Evolutionary conservation across 495 filamentous ascomycete species (phyloP).

Genomic region (Aspergillus mulundensis): DNA sequence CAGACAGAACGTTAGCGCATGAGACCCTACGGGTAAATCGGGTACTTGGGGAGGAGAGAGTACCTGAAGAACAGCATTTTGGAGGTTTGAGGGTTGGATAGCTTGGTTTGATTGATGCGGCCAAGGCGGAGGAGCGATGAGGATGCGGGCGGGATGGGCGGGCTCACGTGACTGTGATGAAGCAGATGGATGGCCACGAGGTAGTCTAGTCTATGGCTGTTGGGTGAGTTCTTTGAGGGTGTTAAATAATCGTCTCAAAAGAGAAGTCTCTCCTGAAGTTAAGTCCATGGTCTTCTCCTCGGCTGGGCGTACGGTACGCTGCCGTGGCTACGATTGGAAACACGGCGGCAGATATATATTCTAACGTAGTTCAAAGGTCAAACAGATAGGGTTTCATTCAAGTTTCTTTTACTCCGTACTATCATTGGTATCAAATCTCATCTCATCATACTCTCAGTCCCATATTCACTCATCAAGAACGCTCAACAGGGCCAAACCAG

Average conservation of each 20-base stretch:
- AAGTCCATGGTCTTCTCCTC: too few relatives aligned
- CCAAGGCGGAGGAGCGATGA: background rate
- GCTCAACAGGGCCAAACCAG: background rate
- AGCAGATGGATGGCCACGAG: background rate
- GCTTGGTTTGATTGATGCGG: slow-evolving; percentile 1
- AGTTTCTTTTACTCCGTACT: too few relatives aligned
- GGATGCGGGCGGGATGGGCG: background rate
- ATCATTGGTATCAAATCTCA: background rate
- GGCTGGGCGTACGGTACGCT: too few relatives aligned
- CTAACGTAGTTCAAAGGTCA: background rate
- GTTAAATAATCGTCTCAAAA: too few relatives aligned
- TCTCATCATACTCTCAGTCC: background rate
- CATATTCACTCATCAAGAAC: background rate
- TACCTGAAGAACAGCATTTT: slow-evolving; percentile 50
- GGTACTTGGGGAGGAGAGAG: background rate
- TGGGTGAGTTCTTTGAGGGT: too few relatives aligned
- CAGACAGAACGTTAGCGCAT: too few relatives aligned
- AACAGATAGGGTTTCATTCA: background rate
- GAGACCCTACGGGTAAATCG: too few relatives aligned
- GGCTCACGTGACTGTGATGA: background rate
- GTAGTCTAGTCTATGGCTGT: background rate
- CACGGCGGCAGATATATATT: too few relatives aligned
- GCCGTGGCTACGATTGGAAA: too few relatives aligned
- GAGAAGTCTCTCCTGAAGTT: too few relatives aligned
- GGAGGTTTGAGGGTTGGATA: slow-evolving; percentile 3